Evolutionary conservation across 129 eudicot genomes (phyloP).

Genomic region (Centrapalus pauciflorus): DNA sequence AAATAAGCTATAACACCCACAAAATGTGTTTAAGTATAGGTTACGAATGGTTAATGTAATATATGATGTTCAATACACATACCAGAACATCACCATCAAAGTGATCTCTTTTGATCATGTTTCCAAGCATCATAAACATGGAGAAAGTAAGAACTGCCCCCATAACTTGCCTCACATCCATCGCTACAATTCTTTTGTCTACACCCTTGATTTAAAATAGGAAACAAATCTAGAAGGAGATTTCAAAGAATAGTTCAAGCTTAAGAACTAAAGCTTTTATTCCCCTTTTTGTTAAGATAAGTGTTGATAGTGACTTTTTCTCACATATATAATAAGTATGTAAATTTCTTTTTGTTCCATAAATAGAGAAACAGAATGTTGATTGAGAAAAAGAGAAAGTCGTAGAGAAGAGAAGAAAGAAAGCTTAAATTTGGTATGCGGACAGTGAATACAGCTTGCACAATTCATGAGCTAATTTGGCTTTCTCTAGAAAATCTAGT

Average conservation of each 20-base stretch:
- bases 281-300: neutral
- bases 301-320: slow-evolving; percentile 1
- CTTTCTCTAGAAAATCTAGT: slow-evolving; percentile 19
- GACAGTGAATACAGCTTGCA: slow-evolving; percentile 42
- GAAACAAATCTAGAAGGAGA: slow-evolving; percentile 17
- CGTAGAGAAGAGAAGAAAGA: slow-evolving; percentile 19
- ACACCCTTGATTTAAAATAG: neutral
- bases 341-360: slow-evolving; percentile 17
- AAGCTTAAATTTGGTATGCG: slow-evolving; percentile 33
- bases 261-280: neutral
- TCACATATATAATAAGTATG: slow-evolving; percentile 9
- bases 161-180: slow-evolving; percentile 52
- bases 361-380: slow-evolving; percentile 10
- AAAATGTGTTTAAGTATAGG: neutral
- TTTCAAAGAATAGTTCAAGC: slow-evolving; percentile 4
- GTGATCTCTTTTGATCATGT: slow-evolving; percentile 62
- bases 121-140: slow-evolving; percentile 59
- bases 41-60: neutral
- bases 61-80: slow-evolving; percentile 9
- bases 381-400: slow-evolving; percentile 10
- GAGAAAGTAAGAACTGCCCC: slow-evolving; percentile 54
- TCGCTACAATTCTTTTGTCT: slow-evolving; percentile 5
- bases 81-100: slow-evolving; percentile 33
- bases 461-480: slow-evolving; percentile 20
- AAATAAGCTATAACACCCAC: neutral